phyloP scores from a whole-genome alignment of 1,284 basidiomycete species.

The Fistulinella staudtii region DNA sequence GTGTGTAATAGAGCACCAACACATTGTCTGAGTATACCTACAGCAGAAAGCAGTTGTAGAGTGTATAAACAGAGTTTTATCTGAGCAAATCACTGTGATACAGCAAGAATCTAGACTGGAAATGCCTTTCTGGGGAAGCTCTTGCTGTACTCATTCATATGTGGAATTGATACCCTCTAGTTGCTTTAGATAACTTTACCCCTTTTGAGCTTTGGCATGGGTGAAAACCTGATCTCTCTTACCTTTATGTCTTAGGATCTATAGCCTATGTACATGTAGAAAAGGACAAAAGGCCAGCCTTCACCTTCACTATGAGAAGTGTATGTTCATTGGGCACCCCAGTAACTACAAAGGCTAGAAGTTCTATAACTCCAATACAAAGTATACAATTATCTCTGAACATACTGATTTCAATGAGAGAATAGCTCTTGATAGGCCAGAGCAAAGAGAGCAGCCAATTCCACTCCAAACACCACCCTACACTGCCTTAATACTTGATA shows the following conservation, averaged over 20 bases:
- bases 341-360: not conserved
- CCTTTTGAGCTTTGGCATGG: constrained; percentile 19
- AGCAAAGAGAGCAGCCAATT: too few species aligned
- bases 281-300: constrained; percentile 16
- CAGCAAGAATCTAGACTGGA: too few species aligned
- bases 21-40: too few species aligned
- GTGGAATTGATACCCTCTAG: not conserved
- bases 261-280: constrained; percentile 31
- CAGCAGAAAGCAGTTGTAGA: too few species aligned
- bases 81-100: too few species aligned
- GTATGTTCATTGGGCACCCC: too few species aligned
- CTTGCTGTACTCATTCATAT: not conserved
- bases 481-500: too few species aligned
- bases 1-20: too few species aligned
- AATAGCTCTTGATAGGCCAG: too few species aligned
- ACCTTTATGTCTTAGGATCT: constrained; percentile 26
- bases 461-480: too few species aligned
- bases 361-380: not conserved
- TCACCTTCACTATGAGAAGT: not conserved
- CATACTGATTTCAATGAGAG: not conserved
- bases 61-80: too few species aligned
- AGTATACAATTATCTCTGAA: not conserved
- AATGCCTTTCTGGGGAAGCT: too few species aligned
- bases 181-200: constrained; percentile 2
- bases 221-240: constrained; percentile 26